Percentiles rank a stretch among this genome's conserved stretches.
These are phyloP conservation scores for Amanita subjunquillea DNA, from an alignment of 768 basidiomycete genomes.

Conservation along the genomic window DNA sequence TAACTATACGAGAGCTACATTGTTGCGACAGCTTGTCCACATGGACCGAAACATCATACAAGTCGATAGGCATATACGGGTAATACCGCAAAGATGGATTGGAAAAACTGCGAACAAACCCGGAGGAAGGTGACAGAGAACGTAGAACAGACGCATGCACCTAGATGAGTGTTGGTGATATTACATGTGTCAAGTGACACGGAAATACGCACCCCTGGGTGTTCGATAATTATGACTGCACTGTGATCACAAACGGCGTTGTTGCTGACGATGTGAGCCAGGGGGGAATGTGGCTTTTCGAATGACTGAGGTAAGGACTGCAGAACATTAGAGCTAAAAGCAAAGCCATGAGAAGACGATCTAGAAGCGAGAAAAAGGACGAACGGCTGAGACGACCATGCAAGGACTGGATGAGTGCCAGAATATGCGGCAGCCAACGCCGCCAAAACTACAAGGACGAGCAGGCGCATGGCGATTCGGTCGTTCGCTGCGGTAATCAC, in stretches of 20 bases:
- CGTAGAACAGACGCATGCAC: constrained; percentile 73
- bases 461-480: constrained; percentile 17
- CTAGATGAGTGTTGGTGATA: constrained; percentile 21
- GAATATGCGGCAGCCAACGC: constrained; percentile 46
- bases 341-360: not conserved
- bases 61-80: constrained; percentile 39
- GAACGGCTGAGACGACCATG: constrained; percentile 67
- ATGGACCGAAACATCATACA: constrained; percentile 21
- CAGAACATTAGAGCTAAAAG: constrained; percentile 37
- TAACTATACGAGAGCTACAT: constrained; percentile 42
- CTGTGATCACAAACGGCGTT: constrained; percentile 52
- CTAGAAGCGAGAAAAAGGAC: not conserved
- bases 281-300: constrained; percentile 24
- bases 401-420: constrained; percentile 52
- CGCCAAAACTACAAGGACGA: constrained; percentile 34
- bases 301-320: constrained; percentile 25
- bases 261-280: constrained; percentile 32
- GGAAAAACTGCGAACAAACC: constrained; percentile 35
- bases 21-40: constrained; percentile 34
- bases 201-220: constrained; percentile 49
- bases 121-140: constrained; percentile 38
- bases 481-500: constrained; percentile 9
- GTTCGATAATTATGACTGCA: constrained; percentile 57
- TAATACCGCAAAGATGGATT: constrained; percentile 51
- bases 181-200: not conserved